Evolutionary conservation across 768 basidiomycete genomes (phyloP).

Genomic region (Russula griseocarnosa): DNA sequence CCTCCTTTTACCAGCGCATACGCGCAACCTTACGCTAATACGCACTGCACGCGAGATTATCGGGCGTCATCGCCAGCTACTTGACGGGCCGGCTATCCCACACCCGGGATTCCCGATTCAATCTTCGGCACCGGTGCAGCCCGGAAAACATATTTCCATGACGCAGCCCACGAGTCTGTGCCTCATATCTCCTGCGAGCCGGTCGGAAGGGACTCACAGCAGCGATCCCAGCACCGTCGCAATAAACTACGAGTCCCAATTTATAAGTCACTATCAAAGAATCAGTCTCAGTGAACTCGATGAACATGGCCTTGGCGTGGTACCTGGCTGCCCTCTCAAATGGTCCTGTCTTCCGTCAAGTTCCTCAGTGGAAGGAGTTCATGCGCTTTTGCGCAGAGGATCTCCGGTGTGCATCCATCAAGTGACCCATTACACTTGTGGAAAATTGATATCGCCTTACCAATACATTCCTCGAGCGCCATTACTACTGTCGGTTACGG

Average conservation of each 20-base stretch:
- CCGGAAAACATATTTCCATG: slow-evolving; percentile 67
- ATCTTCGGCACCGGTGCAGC: slow-evolving; percentile 48
- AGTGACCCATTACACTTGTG: slow-evolving; percentile 82
- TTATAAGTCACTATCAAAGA: slow-evolving; percentile 29
- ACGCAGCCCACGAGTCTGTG: slow-evolving; percentile 82
- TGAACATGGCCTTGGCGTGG: slow-evolving; percentile 58
- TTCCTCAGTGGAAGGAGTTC: slow-evolving; percentile 81
- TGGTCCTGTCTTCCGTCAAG: slow-evolving; percentile 53
- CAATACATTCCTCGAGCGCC: slow-evolving; percentile 41
- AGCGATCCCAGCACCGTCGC: slow-evolving; percentile 21
- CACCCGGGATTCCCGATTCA: slow-evolving; percentile 63
- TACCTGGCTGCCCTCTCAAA: slow-evolving; percentile 80
- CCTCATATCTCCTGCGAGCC: slow-evolving; percentile 64
- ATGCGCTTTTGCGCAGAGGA: slow-evolving; percentile 83
- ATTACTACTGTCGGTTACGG: slow-evolving; percentile 11
- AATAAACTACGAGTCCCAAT: slow-evolving; percentile 29
- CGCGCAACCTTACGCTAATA: slow-evolving; percentile 82
- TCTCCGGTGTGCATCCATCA: slow-evolving; percentile 77
- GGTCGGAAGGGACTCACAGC: slow-evolving; percentile 39
- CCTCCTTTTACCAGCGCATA: slow-evolving; percentile 57
- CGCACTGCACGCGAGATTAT: slow-evolving; percentile 71
- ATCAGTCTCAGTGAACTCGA: slow-evolving; percentile 12
- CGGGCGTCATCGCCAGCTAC: slow-evolving; percentile 76
- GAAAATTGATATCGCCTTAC: slow-evolving; percentile 74
- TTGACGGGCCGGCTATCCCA: slow-evolving; percentile 54